Evolutionary conservation across 108 stramenopile species (phyloP).

Genomic region (Schizochytrium sp.): DNA sequence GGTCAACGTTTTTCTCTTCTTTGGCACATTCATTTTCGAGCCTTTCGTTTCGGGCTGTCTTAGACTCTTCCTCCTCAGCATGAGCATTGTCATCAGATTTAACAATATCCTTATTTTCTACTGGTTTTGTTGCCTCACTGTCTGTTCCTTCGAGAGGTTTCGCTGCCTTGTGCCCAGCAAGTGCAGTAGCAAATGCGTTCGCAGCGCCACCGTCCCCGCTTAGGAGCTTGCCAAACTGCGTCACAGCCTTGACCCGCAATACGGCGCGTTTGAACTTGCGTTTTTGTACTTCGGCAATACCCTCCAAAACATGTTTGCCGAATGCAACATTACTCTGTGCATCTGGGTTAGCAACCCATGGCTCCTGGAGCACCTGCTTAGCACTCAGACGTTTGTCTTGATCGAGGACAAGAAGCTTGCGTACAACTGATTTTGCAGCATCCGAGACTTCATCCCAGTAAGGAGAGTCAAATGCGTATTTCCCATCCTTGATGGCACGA

Average conservation of each 20-base stretch:
- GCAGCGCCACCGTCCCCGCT: background rate
- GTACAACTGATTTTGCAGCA: slow-evolving; percentile 78
- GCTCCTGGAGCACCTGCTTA: slow-evolving; percentile 81
- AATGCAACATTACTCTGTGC: slow-evolving; percentile 3
- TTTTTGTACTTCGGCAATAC: slow-evolving; percentile 36
- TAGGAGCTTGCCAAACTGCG: slow-evolving; percentile 16
- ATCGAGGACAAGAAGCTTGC: slow-evolving; percentile 76
- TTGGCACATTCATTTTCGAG: background rate
- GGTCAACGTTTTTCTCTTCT: background rate
- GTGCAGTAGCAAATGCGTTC: background rate
- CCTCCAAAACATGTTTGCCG: slow-evolving; percentile 44
- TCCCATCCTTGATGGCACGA: slow-evolving; percentile 66
- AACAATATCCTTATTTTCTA: no score
- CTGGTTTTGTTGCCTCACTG: no score
- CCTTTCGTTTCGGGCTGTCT: slow-evolving; percentile 17
- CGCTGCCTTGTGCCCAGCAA: background rate
- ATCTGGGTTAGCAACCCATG: slow-evolving; percentile 76
- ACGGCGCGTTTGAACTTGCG: slow-evolving; percentile 49
- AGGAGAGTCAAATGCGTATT: slow-evolving; percentile 75
- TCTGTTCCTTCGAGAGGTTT: background rate
- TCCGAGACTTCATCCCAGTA: slow-evolving; percentile 76
- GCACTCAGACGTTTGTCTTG: slow-evolving; percentile 78
- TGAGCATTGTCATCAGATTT: background rate
- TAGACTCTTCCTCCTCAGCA: background rate
- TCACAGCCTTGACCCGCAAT: slow-evolving; percentile 2